Conservation (phyloP, 345 rosid species). For the Psidium friedrichsthalianum region DNA sequence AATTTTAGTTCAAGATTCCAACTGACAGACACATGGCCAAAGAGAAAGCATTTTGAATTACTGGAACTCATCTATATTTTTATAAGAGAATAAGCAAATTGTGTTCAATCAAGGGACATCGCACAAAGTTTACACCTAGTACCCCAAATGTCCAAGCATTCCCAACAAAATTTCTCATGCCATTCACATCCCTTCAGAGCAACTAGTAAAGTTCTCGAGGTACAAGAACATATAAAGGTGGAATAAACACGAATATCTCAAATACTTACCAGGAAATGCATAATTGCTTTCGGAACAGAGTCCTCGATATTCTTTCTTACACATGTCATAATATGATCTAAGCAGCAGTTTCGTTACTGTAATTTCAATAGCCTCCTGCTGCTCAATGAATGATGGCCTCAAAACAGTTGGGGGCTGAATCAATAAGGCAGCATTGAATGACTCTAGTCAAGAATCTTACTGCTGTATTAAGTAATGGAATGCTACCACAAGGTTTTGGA, state of each 20-base stretch:
- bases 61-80: background rate
- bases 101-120: background rate
- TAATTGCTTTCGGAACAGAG: slow-evolving; percentile 82
- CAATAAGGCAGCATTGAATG: background rate
- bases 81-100: background rate
- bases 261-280: slow-evolving; percentile 82
- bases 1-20: background rate
- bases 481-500: background rate
- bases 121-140: background rate
- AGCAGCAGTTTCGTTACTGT: slow-evolving; percentile 69
- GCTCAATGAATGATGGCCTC: no score
- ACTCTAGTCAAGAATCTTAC: background rate
- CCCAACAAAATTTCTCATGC: background rate
- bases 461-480: background rate
- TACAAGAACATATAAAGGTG: background rate
- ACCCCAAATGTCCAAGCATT: background rate
- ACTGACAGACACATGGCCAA: background rate
- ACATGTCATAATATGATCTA: slow-evolving; percentile 85
- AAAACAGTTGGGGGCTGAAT: slow-evolving; percentile 77
- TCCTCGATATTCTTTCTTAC: slow-evolving; percentile 93
- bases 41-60: background rate
- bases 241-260: background rate
- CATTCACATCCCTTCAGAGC: background rate
- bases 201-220: background rate
- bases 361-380: slow-evolving; percentile 70